Base-by-base conservation (phyloP, 2,329 filamentous ascomycete species). In the Bipolaris oryzae region DNA sequence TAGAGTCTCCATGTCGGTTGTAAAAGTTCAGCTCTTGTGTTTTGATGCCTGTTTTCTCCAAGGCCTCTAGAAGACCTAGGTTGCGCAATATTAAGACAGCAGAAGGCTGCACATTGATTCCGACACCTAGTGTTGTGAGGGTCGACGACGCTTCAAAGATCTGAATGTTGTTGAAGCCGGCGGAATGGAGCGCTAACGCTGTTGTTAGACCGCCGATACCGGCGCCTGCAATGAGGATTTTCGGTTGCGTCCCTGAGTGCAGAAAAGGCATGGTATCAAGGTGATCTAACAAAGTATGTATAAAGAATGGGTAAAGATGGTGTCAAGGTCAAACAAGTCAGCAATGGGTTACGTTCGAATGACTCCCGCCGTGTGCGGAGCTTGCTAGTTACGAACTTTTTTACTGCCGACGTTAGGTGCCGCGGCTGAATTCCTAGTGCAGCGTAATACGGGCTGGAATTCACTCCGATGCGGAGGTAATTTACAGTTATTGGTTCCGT, bases 141-240 rank as follows among this genome's bases (percentile, higher is more conserved):
- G 72, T 68, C 2, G 71, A 71, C 7, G 76, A 74, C 2, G 78
- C 74, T 58, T 81, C 79, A 61, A 77, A 81, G 21, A 81, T 70
- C 39, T 76, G 64, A 46, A 81, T 76, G 62, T 80, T 71, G n/a
- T 66, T 77, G 58, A 77, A 74, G 2, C 90, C 90, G 70, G 87
- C 86, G 72, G 88, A 89, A 31, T 90, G 89, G 31, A 93, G 82
- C 13, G 89, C 84, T 38, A 93, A 82, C 7, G 89, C 89, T 35
- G 81, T 83, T 53, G 88, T 85, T 34, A 93, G 79, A 33, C 90
- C 90, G 50, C 89, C 90, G 87, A 94, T 93, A 60, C 90, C 89
- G 87, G 68, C 66, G 16, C 70, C 70, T 28, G 60, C 67, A 37
- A 72, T 69, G 41, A 69, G 49, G 35, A 72, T 69, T 43, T 65